phyloP scores from a whole-genome alignment of 805 yeast species.

The Saccharomycopsis capsularis region DNA sequence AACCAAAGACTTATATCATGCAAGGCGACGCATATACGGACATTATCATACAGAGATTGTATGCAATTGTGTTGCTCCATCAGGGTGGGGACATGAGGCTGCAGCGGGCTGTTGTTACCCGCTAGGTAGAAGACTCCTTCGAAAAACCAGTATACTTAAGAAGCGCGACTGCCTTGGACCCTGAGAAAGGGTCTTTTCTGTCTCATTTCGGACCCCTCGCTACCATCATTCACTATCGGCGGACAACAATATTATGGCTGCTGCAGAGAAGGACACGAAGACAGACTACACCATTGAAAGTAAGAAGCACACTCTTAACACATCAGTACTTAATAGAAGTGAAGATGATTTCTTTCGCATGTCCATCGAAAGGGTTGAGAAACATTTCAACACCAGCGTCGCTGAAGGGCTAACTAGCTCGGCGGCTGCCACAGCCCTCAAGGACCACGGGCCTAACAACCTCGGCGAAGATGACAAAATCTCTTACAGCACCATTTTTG shows the following conservation, averaged over 20 bases:
- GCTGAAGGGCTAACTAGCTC: conserved; percentile 41
- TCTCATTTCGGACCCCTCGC: too few relatives aligned
- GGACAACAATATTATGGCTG: not conserved
- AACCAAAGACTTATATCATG: too few relatives aligned
- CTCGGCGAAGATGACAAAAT: conserved; percentile 55
- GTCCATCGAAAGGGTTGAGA: conserved; percentile 31
- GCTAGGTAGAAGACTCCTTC: too few relatives aligned
- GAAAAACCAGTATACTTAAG: too few relatives aligned
- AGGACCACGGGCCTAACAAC: conserved; percentile 48
- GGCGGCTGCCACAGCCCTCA: conserved; percentile 25
- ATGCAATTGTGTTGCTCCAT: too few relatives aligned
- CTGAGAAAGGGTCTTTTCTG: too few relatives aligned
- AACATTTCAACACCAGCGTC: conserved; percentile 35
- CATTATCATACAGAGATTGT: too few relatives aligned
- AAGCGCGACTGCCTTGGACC: too few relatives aligned
- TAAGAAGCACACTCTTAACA: not conserved
- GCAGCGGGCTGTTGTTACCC: too few relatives aligned
- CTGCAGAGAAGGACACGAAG: not conserved
- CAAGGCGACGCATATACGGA: too few relatives aligned
- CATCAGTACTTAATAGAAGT: not conserved
- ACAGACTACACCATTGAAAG: not conserved
- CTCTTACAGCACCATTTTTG: conserved; percentile 45
- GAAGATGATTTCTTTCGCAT: not conserved
- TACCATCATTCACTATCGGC: too few relatives aligned
- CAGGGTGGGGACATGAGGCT: too few relatives aligned